Conservation (phyloP, 352 stramenopile species). For the Globisporangium emineosum region DNA sequence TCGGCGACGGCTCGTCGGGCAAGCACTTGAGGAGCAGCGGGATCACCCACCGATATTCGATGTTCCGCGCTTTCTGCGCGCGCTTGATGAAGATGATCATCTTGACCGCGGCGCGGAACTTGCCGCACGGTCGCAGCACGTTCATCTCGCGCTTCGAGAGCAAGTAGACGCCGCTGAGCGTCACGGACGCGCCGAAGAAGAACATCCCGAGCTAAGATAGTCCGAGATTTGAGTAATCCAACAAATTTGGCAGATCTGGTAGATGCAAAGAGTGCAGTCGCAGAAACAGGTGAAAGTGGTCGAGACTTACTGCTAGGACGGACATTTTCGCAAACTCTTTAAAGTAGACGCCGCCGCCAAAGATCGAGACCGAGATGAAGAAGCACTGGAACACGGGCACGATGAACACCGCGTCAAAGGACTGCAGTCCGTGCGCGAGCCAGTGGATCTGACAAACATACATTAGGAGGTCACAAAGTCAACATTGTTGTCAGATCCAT, state of each 20-base stretch:
- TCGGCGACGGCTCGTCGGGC: constrained; percentile 6
- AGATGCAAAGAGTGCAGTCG: not conserved
- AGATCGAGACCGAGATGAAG: constrained; percentile 89
- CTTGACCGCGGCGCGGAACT: constrained; percentile 45
- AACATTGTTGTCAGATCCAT: not conserved
- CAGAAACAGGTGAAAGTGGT: not conserved
- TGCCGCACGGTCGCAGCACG: constrained; percentile 35
- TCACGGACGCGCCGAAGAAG: constrained; percentile 63
- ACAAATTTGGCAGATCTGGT: not conserved
- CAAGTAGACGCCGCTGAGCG: constrained; percentile 66
- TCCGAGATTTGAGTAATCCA: not conserved
- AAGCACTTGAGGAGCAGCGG: constrained; percentile 17
- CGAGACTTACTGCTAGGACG: constrained; percentile 29
- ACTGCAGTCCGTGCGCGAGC: constrained; percentile 77
- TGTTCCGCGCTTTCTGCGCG: constrained; percentile 48
- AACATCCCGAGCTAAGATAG: constrained; percentile 55
- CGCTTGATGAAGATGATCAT: constrained; percentile 73
- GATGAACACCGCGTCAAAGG: constrained; percentile 86
- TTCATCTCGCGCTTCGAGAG: constrained; percentile 72
- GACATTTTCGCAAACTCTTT: constrained; percentile 72
- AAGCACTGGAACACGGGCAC: constrained; percentile 88
- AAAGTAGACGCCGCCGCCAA: constrained; percentile 88
- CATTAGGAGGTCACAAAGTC: too few relatives aligned
- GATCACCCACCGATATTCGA: constrained; percentile 40
- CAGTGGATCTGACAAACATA: constrained; percentile 58